phyloP scores from a whole-genome alignment of 2,329 filamentous ascomycete genomes.

The Fusarium sp. region DNA sequence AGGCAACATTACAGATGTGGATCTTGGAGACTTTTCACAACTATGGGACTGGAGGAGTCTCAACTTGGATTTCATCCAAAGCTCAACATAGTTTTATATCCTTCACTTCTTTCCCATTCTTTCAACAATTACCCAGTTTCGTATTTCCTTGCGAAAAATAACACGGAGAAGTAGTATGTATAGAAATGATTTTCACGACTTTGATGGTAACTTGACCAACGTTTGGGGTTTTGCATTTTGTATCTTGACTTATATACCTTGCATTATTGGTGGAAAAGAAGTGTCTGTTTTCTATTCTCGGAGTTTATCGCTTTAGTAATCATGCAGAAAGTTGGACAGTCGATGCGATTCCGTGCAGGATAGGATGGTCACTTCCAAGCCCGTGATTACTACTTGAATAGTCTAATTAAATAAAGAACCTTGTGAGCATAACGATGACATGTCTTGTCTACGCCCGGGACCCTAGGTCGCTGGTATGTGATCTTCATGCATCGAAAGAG shows the following conservation, averaged over 20 bases:
- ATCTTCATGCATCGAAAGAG: background rate
- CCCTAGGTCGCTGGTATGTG: background rate
- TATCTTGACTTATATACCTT: background rate
- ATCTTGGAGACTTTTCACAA: constrained; percentile 39
- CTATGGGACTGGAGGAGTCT: constrained; percentile 43
- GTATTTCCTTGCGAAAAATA: background rate
- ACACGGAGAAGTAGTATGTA: constrained; percentile 12
- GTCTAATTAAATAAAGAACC: background rate
- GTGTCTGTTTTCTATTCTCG: background rate
- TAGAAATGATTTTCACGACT: constrained; percentile 20
- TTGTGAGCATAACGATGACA: background rate
- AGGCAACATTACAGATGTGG: constrained; percentile 36
- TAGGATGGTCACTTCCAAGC: background rate
- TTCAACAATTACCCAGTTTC: background rate
- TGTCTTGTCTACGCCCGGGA: background rate
- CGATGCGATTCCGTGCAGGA: background rate
- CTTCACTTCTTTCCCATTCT: background rate
- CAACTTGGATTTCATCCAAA: constrained; percentile 40
- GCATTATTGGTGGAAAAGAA: background rate
- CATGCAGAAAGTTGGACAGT: background rate
- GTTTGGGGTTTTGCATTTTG: background rate
- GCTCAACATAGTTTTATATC: constrained; percentile 17
- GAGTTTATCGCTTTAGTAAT: background rate
- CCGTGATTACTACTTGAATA: background rate
- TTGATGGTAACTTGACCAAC: constrained; percentile 2